Evolutionary conservation across 2,329 filamentous ascomycete genomes (phyloP), one percentile per base, ranked within the genome.

Genomic region (Trichophyton schoenleinii): DNA sequence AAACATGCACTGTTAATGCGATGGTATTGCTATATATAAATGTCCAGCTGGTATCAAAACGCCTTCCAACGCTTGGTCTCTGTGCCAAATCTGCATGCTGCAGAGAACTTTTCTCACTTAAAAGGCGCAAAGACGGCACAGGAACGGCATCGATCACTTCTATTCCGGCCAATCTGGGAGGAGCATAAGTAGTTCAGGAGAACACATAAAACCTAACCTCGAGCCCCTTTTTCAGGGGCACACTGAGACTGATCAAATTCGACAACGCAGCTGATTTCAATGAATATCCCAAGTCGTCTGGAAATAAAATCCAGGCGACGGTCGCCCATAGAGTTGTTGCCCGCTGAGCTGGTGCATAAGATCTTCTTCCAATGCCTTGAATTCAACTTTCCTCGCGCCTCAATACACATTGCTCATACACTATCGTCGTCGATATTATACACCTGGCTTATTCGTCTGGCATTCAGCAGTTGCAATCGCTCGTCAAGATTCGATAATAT

Each of bases 281-380:
- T 55, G 31, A 15, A 55, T 38, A 38, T 36, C 31, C 52, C 52
- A 34, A 53, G 11, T 6, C 28, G n/a, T 5, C 28, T 9, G 25
- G 4, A 18, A 28, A 36, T 59, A 49, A 42, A 15, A 34, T 13
- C 18, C 22, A 5, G 58, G 20, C n/a, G 55, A 55, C 5, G 55
- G 3, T 48, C 64, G 1, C 65, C 65, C 13, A 36, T 66, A 20
- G 65, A 66, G 52, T 57, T 52, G 31, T 60, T 66, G 22, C 65
- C 65, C 4, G 52, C 62, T 46, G 65, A 66, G 48, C 25, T 66
- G 6, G 57, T 81, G 4, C 75, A 82, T 63, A 71, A 73, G 52
- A 81, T 82, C 59, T 82, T 82, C 66, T 72, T 79, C n/a, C 66
- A 73, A 34, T 73, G 74, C 22, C 70, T 78, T n/a, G 78, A 80